Base-by-base conservation (phyloP, 306 rosid genomes). In the Quercus engelmannii region DNA sequence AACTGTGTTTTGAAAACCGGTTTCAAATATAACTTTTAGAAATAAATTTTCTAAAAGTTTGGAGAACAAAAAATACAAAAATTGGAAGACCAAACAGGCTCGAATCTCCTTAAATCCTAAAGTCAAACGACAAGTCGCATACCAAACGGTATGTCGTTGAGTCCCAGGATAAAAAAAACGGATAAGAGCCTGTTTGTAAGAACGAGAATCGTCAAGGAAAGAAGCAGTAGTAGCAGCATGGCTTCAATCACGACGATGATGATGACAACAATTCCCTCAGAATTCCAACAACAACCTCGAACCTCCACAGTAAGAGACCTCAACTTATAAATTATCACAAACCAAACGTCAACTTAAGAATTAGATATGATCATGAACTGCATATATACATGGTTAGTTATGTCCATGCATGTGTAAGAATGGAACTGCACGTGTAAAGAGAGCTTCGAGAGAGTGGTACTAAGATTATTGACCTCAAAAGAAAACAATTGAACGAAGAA, bases 241-340 rank as follows among this genome's bases (percentile, higher is more conserved):
- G 28, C 21, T 74, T 74, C 56, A n/a, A 38, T 41, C 51, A 65
- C 82, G 65, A 73, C 65, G 61, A 73, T 56, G 79, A 19, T 51
- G 69, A 63, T 17, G 43, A 79, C 76, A 5, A 31, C 56, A 57
- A 26, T 58, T 33, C 64, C 74, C 5, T 73, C 62, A 20, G 74
- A 54, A 20, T 75, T 75, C 17, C 77, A 31, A 14, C 54, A 19
- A 28, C 26, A 68, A 33, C 79, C 67, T 20, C 15, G 72, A 69
- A 57, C 73, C 55, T 75, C 82, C 43, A 63, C 31, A 54, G 89
- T 86, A 83, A 62, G 74, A 30, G 55, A 67, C 46, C 71, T 11
- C 1, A 10, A 7, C 35, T 17, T 54, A 38, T 12, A 18, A 71
- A 15, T 56, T 54, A 58, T 30, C 14, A 33, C 13, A 17, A 55